Evolutionary conservation across 768 basidiomycete species (phyloP), one percentile per base, ranked within the genome.

Genomic region (Leucocoprinus birnbaumii): DNA sequence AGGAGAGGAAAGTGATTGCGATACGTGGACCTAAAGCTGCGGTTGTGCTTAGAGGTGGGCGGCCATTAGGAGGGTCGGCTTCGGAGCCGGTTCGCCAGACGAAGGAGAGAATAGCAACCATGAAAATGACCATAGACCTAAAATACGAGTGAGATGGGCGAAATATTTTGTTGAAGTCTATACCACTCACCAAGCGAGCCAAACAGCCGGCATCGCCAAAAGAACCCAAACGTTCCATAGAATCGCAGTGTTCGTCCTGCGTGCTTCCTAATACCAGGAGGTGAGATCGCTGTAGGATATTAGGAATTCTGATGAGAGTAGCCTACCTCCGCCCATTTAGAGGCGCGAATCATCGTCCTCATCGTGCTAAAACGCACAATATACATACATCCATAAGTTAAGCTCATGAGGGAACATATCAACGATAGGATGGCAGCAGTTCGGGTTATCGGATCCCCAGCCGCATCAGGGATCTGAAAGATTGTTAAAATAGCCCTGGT

Each of bases 321-420:
- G 58, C 66, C 21, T 61, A 86, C 87, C 69, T 88, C 83, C 10
- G 87, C 86, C 85, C 87, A 91, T 53, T 79, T 77, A 7, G 83
- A 82, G 1, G 88, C 88, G 55, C 82, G 80, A 60, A 82, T 74
- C 82, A 88, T 86, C 58, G 76, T 86, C 41, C 80, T 76, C 88
- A 91, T 90, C 1, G 79, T 82, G 13, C 80, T 80, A 56, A 90
- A 90, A 24, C 85, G 72, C 14, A 90, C 73, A 14, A 86, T 89
- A 66, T 86, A 90, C 53, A 87, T 75, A 59, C 88, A 88, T 0
- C 89, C 89, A 62, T 82, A 91, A 2, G 79, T 78, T 19, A 90
- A 70, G 59, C 86, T 87, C 80, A 89, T 83, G 56, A 89, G 62
- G 1, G 85, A 83, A 35, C 80, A 87, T 0, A 83, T 72, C 18